These are phyloP conservation scores for Claviceps digitariae DNA, from an alignment of 2,329 filamentous ascomycete genomes.

Conservation along the genomic window DNA sequence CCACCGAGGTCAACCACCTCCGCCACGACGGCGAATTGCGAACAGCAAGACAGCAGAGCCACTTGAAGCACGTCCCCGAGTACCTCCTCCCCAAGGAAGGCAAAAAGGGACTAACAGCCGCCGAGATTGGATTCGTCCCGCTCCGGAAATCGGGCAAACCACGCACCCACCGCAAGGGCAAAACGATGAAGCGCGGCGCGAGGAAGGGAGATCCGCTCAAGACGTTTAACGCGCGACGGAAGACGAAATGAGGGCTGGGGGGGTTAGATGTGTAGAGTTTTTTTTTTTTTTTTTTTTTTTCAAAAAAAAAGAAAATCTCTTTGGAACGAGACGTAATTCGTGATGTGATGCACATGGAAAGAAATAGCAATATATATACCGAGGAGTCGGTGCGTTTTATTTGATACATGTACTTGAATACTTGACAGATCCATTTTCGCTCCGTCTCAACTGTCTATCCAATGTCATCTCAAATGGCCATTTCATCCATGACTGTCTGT, in stretches of 20 bases:
- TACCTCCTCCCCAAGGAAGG: conserved; percentile 75
- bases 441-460: too few relatives aligned
- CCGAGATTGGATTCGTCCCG: conserved; percentile 65
- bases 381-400: too few relatives aligned
- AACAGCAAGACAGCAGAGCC: conserved; percentile 70
- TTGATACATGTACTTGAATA: too few relatives aligned
- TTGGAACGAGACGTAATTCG: too few relatives aligned
- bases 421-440: too few relatives aligned
- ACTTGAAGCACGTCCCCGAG: conserved; percentile 88
- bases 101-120: conserved; percentile 51
- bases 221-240: conserved; percentile 60
- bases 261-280: neutral
- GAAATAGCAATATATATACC: too few relatives aligned
- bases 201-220: conserved; percentile 74
- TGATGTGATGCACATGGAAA: too few relatives aligned
- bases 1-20: conserved; percentile 71
- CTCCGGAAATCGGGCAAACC: conserved; percentile 42
- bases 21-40: conserved; percentile 82
- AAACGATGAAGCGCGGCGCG: conserved; percentile 14
- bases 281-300: neutral
- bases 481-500: too few relatives aligned
- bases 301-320: neutral
- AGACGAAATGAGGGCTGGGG: conserved; percentile 19
- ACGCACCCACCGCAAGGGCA: conserved; percentile 31
- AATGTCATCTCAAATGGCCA: too few relatives aligned